Evolutionary conservation across 129 eudicot genomes (phyloP), one percentile per base, ranked within the genome.

Genomic region (Chrysanthemum makinoi): DNA sequence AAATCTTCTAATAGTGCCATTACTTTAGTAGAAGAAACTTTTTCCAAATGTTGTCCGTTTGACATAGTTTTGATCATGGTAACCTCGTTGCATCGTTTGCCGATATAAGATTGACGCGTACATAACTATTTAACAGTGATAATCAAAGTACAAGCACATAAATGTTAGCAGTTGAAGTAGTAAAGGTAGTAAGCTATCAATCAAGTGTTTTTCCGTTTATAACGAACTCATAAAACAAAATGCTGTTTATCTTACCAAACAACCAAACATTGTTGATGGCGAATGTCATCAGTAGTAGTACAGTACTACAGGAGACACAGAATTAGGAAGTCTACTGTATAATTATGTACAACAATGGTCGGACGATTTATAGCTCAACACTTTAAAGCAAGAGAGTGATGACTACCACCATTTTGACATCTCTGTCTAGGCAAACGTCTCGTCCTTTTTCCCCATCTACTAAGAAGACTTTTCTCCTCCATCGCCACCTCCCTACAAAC

Each of bases 371-470:
- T 39, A 39, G 10, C 33, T 84, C 83, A 79, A 78, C 88, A 86
- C 69, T 89, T 77, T 35, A 82, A 74, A 22, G 79, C 84, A 62
- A 60, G 72, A 30, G 84, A 47, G 22, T 53, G 81, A 60, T 70
- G 83, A 79, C 65, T 62, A 12, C 69, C 58, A 43, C 47, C 62
- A 60, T 39, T 79, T 51, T 77, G 68, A 69, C 86, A 83, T 68
- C 95, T 79, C 78, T 87, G 91, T 66, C 97, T 75, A 0, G 95
- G 97, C 72, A 87, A 60, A 6, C 97, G 95, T 72, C 95, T 66
- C 20, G 94, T 90, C 82, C 87, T 79, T 84, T 85, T 90, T 12
- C 95, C 97, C 97, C 97, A 90, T 9, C 91, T 89, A 14, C 82
- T 70, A 53, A 90, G 80, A 60, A 90, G 80, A 60, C 82, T 68